phyloP scores from a whole-genome alignment of 2,329 filamentous ascomycete species.

The Sclerotinia spermophila region DNA sequence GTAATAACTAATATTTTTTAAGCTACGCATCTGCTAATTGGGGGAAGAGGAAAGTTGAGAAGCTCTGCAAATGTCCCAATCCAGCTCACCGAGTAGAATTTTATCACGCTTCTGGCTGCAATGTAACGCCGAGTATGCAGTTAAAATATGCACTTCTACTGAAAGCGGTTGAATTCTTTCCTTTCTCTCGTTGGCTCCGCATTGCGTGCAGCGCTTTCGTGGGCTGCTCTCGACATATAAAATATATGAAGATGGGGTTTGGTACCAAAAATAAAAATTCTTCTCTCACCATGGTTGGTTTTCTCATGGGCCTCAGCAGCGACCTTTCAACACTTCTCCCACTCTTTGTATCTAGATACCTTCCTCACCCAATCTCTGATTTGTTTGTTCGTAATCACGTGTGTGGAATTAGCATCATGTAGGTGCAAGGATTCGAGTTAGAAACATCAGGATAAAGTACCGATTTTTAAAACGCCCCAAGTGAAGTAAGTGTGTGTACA shows the following conservation, averaged over 20 bases:
- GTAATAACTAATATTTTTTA: not conserved
- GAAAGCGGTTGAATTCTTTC: not conserved
- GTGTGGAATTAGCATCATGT: not conserved
- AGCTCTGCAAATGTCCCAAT: not conserved
- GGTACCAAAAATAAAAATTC: not conserved
- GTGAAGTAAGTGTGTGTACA: not conserved
- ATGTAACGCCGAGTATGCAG: slow-evolving; percentile 12
- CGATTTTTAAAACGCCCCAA: not conserved
- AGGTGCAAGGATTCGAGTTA: not conserved
- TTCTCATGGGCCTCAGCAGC: not conserved
- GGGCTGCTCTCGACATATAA: slow-evolving; percentile 8
- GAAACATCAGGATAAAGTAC: not conserved
- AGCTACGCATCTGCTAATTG: slow-evolving; percentile 7
- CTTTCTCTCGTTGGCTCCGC: not conserved
- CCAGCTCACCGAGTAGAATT: slow-evolving; percentile 17
- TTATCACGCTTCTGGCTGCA: slow-evolving; percentile 17
- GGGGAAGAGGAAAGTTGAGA: slow-evolving; percentile 2
- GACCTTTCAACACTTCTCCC: not conserved
- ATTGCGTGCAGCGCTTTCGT: slow-evolving; percentile 16
- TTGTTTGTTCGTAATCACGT: not conserved
- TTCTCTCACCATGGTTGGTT: not conserved
- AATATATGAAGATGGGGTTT: not conserved
- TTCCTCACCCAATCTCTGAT: not conserved
- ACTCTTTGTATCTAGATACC: not conserved
- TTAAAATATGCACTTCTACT: slow-evolving; percentile 12